phyloP scores from a whole-genome alignment of 495 filamentous ascomycete species.

The Talaromyces thailandensis region DNA sequence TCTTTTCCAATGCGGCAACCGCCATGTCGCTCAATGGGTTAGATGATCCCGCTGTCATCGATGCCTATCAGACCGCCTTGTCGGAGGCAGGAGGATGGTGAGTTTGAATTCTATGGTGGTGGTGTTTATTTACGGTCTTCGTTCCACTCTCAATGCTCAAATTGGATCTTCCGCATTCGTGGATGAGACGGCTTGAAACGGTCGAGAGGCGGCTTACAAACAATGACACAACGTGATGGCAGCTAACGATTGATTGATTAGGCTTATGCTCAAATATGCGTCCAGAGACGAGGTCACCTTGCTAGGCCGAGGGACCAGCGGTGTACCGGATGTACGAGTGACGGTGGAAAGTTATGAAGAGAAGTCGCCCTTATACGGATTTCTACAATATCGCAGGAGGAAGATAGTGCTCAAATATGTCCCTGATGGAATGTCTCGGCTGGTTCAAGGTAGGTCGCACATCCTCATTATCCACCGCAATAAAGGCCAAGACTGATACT shows the following conservation, averaged over 20 bases:
- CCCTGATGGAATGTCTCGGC: constrained; percentile 79
- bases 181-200: neutral
- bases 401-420: constrained; percentile 90
- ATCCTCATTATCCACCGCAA: constrained; percentile 2
- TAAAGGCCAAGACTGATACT: constrained; percentile 2
- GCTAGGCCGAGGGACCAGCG: constrained; percentile 67
- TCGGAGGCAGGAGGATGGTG: constrained; percentile 93
- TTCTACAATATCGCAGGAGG: constrained; percentile 78
- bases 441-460: constrained; percentile 69
- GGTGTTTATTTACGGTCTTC: constrained; percentile 1
- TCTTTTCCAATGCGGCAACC: constrained; percentile 32
- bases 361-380: constrained; percentile 81
- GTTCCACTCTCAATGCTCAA: neutral
- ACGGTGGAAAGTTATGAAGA: constrained; percentile 72
- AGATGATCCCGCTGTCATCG: constrained; percentile 69
- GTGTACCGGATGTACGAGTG: constrained; percentile 74
- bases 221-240: constrained; percentile 3
- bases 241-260: constrained; percentile 23
- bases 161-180: neutral
- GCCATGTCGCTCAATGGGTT: constrained; percentile 96
- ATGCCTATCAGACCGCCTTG: constrained; percentile 73
- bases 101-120: constrained; percentile 23
- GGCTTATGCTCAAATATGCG: constrained; percentile 90
- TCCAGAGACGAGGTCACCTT: constrained; percentile 84
- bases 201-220: neutral